Base-by-base conservation (phyloP, 371 early-diverging fungal genomes). In the Dinochytrium kinnereticum region DNA sequence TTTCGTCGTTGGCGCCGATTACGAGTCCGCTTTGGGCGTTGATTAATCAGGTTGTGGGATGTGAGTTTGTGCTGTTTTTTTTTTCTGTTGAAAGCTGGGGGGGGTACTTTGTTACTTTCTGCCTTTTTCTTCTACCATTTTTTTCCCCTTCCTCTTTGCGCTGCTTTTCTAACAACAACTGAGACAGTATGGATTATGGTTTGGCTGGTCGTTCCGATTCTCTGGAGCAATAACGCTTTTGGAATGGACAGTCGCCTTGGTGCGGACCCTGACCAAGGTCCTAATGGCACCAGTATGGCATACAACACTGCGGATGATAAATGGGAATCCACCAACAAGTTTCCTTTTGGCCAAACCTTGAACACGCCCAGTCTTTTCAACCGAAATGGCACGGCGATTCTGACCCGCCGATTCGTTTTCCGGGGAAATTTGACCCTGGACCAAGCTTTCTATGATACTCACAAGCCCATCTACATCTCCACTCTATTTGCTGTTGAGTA, bases 181-280 rank as follows among this genome's bases (percentile, higher is more conserved):
- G n/a, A 24, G n/a, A 53, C 24, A 53, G 55, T 53, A 53, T 73
- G 85, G 88, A 51, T 93, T 51, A 80, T 91, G 59, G 82, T 87
- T 78, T 95, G 94, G 94, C 79, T 94, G 70, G 72, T 94, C 61
- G 85, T 86, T 19, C 93, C 94, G 10, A 82, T 89, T 72, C 78
- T 91, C 51, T 94, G 91, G 78, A 91, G 5, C 40, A 77, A 81
- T 64, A 90, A 94, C 73, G 69, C 73, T 1, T 77, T 77, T 64
- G 70, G 69, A n/a, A 69, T 33, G 21, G 77, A 77, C 59, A n/a
- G 34, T 30, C 17, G 17, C 17, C 33, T 69, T 26, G 77, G 77
- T 1, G 36, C 77, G 1, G 50, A 51, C 31, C 67, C 66, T 26
- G 66, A 37, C 19, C n/a, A 57, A 13, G 76, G 76, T 5, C 59